Conservation (phyloP, 164 flowering plant genomes). For the Vitis riparia region DNA sequence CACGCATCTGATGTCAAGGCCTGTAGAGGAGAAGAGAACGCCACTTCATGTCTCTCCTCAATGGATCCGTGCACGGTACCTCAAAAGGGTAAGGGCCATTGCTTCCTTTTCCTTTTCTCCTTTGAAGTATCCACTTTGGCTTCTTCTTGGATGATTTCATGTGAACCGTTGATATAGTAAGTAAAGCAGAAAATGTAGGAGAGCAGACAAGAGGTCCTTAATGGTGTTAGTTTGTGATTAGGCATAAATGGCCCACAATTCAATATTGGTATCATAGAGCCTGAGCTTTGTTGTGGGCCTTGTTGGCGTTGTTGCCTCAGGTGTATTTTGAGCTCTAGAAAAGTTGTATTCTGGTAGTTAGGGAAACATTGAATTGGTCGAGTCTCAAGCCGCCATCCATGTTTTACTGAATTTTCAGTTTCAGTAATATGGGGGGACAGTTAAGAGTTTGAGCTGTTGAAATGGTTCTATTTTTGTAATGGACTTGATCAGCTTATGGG, state of each 20-base stretch:
- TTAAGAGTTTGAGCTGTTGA: not conserved
- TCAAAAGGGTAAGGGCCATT: conserved; percentile 51
- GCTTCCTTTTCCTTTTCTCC: not conserved
- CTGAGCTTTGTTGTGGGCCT: too few relatives aligned
- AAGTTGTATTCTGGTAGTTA: not conserved
- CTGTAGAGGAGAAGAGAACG: conserved; percentile 81
- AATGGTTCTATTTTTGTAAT: not conserved
- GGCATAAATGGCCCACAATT: conserved; percentile 6
- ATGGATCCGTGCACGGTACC: conserved; percentile 91
- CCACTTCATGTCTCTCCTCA: conserved; percentile 79
- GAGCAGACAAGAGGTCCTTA: not conserved
- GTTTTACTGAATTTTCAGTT: not conserved
- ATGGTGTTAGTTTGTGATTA: conserved; percentile 3
- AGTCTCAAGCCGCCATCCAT: not conserved
- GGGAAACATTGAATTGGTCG: not conserved
- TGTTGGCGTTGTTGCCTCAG: not conserved
- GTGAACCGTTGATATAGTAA: not conserved
- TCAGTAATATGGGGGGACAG: not conserved
- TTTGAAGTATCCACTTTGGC: not conserved
- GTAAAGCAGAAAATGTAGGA: not conserved
- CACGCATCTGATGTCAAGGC: conserved; percentile 88
- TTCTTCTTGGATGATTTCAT: not conserved
- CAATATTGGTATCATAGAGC: not conserved
- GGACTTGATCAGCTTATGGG: not conserved
- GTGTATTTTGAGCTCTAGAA: not conserved